Evolutionary conservation across 352 stramenopile genomes (phyloP), one percentile per base, ranked within the genome.

Genomic region (Globisporangium cylindrosporum): DNA sequence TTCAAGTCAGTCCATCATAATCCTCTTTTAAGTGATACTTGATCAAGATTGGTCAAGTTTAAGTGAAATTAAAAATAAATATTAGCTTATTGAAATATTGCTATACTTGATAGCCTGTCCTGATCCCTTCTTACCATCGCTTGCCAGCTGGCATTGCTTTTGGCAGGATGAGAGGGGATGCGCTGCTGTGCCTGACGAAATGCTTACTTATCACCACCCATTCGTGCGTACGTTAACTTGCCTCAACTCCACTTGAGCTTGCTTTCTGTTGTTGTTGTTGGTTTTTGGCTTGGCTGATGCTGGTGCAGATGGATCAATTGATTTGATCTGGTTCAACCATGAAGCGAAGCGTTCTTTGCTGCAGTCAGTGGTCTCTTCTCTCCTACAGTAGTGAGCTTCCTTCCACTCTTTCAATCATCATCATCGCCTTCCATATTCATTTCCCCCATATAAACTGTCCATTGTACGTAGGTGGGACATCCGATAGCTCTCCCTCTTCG

Each of bases 231-330:
- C n/a, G n/a, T 36, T 25, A 59, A 41, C 14, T 59, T 49, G 15
- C 24, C 53, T 59, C 54, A 59, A 59, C 14, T 59, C 25, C 25
- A 59, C 54, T 59, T 59, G 54, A 59, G 54, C 54, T 59, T 25
- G 29, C 29, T 27, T 59, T 25, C 15, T 41, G 41, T 25, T 59
- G 24, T 4, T n/a, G 53, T 22, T 59, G 12, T 15, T 59, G 53
- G 53, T 59, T 59, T 25, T 15, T 59, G 53, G 53, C 38, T 59
- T 25, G 54, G 12, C 38, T 14, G 7, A 9, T n/a, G 41, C 32
- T 36, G 32, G 9, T 48, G 41, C 7, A 5, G 14, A 9, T 49
- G 14, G 15, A 49, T n/a, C 41, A 3, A 20, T 48, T 4, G 12
- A 12, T 48, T 48, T 49, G 12, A 46, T 20, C 38, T 46, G 38